A percentile compares a stretch with the other conserved stretches of the same genome.
phyloP scores from a whole-genome alignment of 352 stramenopile species.

The Blastocystis sp. region DNA sequence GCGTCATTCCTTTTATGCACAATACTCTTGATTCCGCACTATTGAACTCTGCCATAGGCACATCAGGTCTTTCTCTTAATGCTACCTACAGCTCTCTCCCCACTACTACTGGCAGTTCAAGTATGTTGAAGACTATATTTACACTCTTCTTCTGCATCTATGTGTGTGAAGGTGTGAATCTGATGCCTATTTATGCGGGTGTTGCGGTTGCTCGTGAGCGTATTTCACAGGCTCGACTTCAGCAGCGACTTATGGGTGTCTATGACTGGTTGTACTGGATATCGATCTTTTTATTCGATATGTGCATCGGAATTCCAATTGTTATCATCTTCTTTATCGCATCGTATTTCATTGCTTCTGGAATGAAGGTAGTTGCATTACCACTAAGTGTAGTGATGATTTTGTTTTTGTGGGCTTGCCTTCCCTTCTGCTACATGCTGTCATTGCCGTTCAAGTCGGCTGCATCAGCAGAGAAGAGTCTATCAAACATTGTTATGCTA shows the following conservation, averaged over 20 bases:
- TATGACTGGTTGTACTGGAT: slow-evolving; percentile 41
- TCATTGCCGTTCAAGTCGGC: slow-evolving; percentile 65
- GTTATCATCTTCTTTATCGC: slow-evolving; percentile 16
- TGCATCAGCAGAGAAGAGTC: slow-evolving; percentile 64
- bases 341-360: background rate
- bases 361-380: background rate
- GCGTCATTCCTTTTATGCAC: background rate
- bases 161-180: slow-evolving; percentile 65
- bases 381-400: slow-evolving; percentile 57
- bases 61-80: background rate
- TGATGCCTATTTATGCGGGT: slow-evolving; percentile 66
- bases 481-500: slow-evolving; percentile 67
- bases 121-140: background rate
- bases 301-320: background rate
- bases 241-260: slow-evolving; percentile 58
- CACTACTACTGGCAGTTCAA: background rate
- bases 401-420: slow-evolving; percentile 65
- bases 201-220: slow-evolving; percentile 23
- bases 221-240: slow-evolving; percentile 40
- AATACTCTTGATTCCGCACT: background rate
- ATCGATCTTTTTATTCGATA: slow-evolving; percentile 15
- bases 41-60: background rate
- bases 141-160: slow-evolving; percentile 64
- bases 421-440: slow-evolving; percentile 66
- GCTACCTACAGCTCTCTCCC: background rate